These are phyloP conservation scores for Pichia manshurica DNA, from an alignment of 805 yeast species.

Conservation along the genomic window DNA sequence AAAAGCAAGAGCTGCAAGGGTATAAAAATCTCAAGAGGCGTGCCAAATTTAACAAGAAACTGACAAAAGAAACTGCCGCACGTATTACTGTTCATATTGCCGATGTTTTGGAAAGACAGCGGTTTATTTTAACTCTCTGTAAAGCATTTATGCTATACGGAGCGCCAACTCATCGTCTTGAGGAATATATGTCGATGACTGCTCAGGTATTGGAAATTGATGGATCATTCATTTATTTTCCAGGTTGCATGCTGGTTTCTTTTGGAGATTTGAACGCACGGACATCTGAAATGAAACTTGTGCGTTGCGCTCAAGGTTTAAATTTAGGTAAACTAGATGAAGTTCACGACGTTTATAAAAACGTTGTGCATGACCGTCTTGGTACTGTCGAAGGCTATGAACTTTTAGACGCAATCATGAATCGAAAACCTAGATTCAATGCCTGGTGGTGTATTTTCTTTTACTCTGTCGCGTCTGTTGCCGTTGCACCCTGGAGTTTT, in stretches of 20 bases:
- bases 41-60: constrained; percentile 25
- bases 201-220: constrained; percentile 89
- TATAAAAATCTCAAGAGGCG: constrained; percentile 20
- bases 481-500: constrained; percentile 83
- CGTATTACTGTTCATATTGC: constrained; percentile 92
- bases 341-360: constrained; percentile 78
- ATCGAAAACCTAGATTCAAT: constrained; percentile 55
- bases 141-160: constrained; percentile 90
- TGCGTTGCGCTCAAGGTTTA: constrained; percentile 84
- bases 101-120: constrained; percentile 78
- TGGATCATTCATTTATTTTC: constrained; percentile 86
- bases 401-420: constrained; percentile 62
- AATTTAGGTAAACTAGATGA: constrained; percentile 75
- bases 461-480: constrained; percentile 74
- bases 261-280: constrained; percentile 93
- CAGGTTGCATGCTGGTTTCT: constrained; percentile 92
- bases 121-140: constrained; percentile 79
- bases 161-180: constrained; percentile 93
- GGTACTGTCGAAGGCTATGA: constrained; percentile 84
- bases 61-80: constrained; percentile 43
- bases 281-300: constrained; percentile 89
- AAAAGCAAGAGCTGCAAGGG: constrained; percentile 9
- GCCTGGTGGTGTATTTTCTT: constrained; percentile 74
- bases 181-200: constrained; percentile 89
- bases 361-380: constrained; percentile 80